Evolutionary conservation across 148 eudicot genomes (phyloP).

Genomic region (Vaccinium myrtillus): DNA sequence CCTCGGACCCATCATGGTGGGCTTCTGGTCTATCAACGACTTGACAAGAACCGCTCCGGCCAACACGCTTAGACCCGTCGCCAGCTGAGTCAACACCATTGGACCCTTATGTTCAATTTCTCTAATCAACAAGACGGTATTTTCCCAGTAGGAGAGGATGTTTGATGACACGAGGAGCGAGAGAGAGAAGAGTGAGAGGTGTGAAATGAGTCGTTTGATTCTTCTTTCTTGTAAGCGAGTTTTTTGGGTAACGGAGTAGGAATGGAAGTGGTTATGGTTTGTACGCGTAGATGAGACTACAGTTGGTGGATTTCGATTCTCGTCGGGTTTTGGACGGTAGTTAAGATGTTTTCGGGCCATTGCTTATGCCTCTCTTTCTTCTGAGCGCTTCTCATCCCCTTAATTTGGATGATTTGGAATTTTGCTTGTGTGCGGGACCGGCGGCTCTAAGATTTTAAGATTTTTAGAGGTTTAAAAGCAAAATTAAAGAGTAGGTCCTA

Average conservation of each 20-base stretch:
- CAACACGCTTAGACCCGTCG: conserved; percentile 71
- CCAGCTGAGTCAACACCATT: conserved; percentile 70
- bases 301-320: not conserved
- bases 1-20: conserved; percentile 64
- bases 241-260: not conserved
- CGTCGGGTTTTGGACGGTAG: conserved; percentile 14
- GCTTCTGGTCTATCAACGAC: conserved; percentile 58
- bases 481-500: too few relatives aligned
- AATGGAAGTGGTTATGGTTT: conserved; percentile 17
- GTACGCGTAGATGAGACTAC: conserved; percentile 16
- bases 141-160: not conserved
- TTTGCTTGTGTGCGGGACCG: too few relatives aligned
- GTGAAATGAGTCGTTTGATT: not conserved
- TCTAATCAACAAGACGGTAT: too few relatives aligned
- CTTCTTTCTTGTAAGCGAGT: not conserved
- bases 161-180: not conserved
- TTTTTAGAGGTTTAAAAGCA: too few relatives aligned
- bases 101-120: conserved; percentile 47
- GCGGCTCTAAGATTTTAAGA: too few relatives aligned
- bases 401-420: too few relatives aligned
- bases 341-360: conserved; percentile 15
- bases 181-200: not conserved
- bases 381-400: too few relatives aligned
- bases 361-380: not conserved
- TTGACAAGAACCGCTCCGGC: conserved; percentile 80